Evolutionary conservation across 768 basidiomycete species (phyloP), one percentile per base, ranked within the genome.

Genomic region (Hemileccinum impolitum): DNA sequence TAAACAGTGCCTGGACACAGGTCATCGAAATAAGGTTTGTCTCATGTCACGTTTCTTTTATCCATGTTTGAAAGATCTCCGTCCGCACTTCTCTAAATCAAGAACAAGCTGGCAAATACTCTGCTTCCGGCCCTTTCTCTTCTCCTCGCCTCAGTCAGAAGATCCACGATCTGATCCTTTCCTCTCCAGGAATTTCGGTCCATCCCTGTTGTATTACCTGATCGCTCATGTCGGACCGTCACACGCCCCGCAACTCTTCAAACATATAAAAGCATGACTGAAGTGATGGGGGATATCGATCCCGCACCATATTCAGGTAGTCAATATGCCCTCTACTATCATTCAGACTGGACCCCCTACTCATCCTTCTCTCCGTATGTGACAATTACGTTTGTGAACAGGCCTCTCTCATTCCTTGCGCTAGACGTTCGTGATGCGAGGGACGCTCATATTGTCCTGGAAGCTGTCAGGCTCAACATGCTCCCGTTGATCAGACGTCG

Each of bases 381-480:
- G 12, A 37, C 30, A 18, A 12, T 11, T 25, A n/a, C 26, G 45
- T 28, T 35, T 34, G 15, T 23, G 25, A 5, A 28, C 3, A 12
- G 0, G 23, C 35, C 23, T 28, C 12, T 50, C 48, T 54, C 39
- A 51, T 34, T 28, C 45, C 9, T 42, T 30, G 9, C 15, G 3
- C 36, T 50, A 90, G 88, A 89, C 59, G 77, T 90, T 31, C 82
- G 87, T 14, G 85, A 89, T 65, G 85, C 85, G n/a, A 77, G 79
- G 52, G 87, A 90, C 61, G 87, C 87, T 3, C 86, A 89, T 57
- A 71, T 84, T 39, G 70, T 90, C 38, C 74, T 90, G 40, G 87
- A 90, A 64, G 87, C 88, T 8, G 87, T 89, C 43, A 77, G 87
- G 25, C 75, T 79, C 41, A 81, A 81, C 53, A 71, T 85, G 35